Conservation (phyloP, 768 basidiomycete genomes). For the Lyophyllum decastes region DNA sequence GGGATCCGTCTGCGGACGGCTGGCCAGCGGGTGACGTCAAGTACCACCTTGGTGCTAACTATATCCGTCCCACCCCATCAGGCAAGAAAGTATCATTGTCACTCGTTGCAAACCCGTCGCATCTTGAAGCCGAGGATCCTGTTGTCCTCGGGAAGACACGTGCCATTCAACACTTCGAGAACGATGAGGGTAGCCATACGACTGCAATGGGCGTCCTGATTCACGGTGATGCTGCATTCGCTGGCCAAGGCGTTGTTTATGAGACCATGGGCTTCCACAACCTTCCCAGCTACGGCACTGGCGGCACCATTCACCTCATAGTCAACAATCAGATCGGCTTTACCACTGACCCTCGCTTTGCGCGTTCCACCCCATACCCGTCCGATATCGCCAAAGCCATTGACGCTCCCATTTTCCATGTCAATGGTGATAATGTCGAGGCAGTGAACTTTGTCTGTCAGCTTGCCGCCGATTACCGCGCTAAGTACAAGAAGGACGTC, state of each 20-base stretch:
- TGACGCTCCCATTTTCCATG: constrained; percentile 98
- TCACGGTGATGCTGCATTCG: constrained; percentile 98
- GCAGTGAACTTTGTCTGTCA: constrained; percentile 99
- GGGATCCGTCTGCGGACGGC: constrained; percentile 61
- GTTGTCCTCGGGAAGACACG: constrained; percentile 99
- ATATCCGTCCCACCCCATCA: constrained; percentile 95
- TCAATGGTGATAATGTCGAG: constrained; percentile 98
- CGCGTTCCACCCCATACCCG: constrained; percentile 96
- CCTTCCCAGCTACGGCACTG: constrained; percentile 93
- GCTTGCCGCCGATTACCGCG: constrained; percentile 96
- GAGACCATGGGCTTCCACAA: constrained; percentile 99
- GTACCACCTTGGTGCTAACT: constrained; percentile 98
- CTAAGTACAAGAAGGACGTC: constrained; percentile 98
- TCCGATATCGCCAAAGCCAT: constrained; percentile 99
- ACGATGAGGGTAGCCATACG: constrained; percentile 75
- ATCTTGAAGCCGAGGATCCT: constrained; percentile 95
- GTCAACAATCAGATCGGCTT: constrained; percentile 99
- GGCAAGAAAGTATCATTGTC: constrained; percentile 98
- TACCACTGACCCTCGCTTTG: constrained; percentile 97
- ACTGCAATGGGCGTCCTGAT: constrained; percentile 95
- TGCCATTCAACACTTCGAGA: constrained; percentile 92
- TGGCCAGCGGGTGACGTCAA: constrained; percentile 97
- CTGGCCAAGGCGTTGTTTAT: constrained; percentile 97
- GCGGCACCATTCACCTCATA: constrained; percentile 97
- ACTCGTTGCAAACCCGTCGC: constrained; percentile 97